Evolutionary conservation across 2,329 filamentous ascomycete genomes (phyloP), one percentile per base, ranked within the genome.

Genomic region (Alternaria postmessia): DNA sequence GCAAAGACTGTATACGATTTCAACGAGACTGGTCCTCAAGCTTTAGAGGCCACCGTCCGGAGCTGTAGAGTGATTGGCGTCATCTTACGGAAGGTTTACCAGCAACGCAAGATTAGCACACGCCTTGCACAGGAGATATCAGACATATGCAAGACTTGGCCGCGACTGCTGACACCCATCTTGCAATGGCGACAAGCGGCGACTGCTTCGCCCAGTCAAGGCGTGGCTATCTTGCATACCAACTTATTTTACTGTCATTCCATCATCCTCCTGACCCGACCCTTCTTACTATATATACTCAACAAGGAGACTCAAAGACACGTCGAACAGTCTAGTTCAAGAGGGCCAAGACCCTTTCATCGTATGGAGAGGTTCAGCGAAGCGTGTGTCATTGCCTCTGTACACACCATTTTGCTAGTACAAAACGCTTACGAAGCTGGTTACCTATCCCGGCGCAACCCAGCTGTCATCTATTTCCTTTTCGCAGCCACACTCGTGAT

Each of bases 181-280:
- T 71, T 89, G 16, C 82, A 85, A 65, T 85, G 83, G 80, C 80
- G 81, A 41, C 81, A 83, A 56, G 81, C 84, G n/a, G 77, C 78
- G 6, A 76, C 78, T 32, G 78, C 77, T 3, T 75, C 77, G 30
- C 78, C 83, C n/a, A 80, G 80, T 20, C 81, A 86, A 61, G 84
- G 84, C 4, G 83, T 89, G 34, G 84, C 86, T 4, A 84, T 88
- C n/a, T 75, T 90, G 6, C 88, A 90, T 64, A 80, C 85, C 58
- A 88, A 89, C 60, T 78, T 90, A 24, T 79, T 89, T 36, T 86
- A 89, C 58, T 86, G 83, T 56, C 87, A 90, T 69, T 86, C 87
- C 0, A 83, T 89, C 42, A 84, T 90, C 26, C 80, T 91, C 0
- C 81, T 91, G 1, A 88, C 86, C 1, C 81, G 88, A 28, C 88